Base-by-base conservation (phyloP, 2,329 filamentous ascomycete genomes). In the Cladosporium velox region DNA sequence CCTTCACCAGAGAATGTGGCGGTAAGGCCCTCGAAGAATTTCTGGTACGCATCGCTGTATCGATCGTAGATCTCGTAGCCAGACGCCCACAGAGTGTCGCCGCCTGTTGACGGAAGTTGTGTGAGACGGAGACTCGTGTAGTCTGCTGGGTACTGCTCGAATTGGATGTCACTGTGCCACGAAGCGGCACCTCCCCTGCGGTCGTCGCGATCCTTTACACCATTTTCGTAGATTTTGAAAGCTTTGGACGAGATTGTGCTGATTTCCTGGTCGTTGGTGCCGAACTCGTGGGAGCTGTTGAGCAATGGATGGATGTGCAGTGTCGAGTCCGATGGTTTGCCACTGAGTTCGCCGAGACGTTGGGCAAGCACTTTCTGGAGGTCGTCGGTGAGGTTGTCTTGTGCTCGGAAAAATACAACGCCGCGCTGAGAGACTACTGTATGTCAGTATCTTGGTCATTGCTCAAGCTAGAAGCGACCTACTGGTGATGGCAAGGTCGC, bases 141-240 rank as follows among this genome's bases (percentile, higher is more conserved):
- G 72, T 91, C 88, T 4, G 84, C 83, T 0, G 89, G 88, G 4
- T 86, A 79, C 0, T 84, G 84, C 77, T 91, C 88, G 67, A 89
- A 91, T 0, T 85, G 83, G 67, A 90, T 89, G 69, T 91, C 88
- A 0, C 83, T 85, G 71, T 86, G 84, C 83, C 83, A 81, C 30
- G 24, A 47, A n/a, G 57, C 57, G n/a, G 57, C 57, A 30, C 38
- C 57, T 12, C 34, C 57, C 24, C 21, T 41, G n/a, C 57, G 57
- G 24, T 59, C 57, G 21, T 59, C 57, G 14, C 57, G 57, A 44
- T 59, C 57, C 34, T 59, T 59, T 26, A 26, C n/a, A 12, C 12
- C 21, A 2, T 44, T 44, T 14, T 77, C 73, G 67, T 75, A 76
- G 52, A 55, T 14, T 10, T 30, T 30, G 38, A 72, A 71, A 1